phyloP scores from a whole-genome alignment of 106 monocot genomes.

The Apostasia ramifera region DNA sequence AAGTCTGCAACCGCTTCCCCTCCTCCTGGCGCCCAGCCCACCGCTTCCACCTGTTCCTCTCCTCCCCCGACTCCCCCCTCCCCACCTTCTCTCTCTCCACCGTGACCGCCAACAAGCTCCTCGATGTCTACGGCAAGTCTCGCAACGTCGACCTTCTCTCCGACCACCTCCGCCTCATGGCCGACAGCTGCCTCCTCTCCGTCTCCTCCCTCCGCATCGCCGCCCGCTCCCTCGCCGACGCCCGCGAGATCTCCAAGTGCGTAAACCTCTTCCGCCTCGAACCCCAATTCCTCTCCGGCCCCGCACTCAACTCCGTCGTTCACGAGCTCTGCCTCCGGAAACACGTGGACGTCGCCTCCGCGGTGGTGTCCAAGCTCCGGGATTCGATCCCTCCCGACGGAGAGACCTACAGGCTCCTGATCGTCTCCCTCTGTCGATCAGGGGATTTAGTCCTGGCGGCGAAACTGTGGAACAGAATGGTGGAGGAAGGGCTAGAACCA shows the following conservation, averaged over 20 bases:
- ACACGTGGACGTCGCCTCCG: conserved; percentile 39
- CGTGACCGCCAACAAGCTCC: conserved; percentile 36
- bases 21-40: conserved; percentile 67
- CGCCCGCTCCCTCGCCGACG: conserved; percentile 36
- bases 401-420: conserved; percentile 35
- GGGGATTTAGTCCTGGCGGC: conserved; percentile 46
- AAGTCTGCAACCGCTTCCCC: conserved; percentile 64
- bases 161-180: conserved; percentile 25
- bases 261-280: conserved; percentile 20
- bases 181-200: background rate
- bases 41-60: conserved; percentile 51
- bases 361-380: conserved; percentile 18
- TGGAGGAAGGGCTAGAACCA: conserved; percentile 42
- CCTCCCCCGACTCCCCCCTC: conserved; percentile 6
- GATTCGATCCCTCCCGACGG: conserved; percentile 21
- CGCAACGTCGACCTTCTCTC: conserved; percentile 52
- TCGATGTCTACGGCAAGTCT: conserved; percentile 50
- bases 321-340: conserved; percentile 26
- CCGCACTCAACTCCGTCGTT: conserved; percentile 34
- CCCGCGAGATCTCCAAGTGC: conserved; percentile 51
- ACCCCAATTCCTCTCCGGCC: background rate
- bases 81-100: conserved; percentile 48
- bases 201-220: conserved; percentile 13
- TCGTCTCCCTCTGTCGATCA: conserved; percentile 53
- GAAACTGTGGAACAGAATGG: conserved; percentile 65